These are phyloP conservation scores for Daldinia eschscholtzii DNA, from an alignment of 2,329 filamentous ascomycete genomes.

Conservation along the genomic window DNA sequence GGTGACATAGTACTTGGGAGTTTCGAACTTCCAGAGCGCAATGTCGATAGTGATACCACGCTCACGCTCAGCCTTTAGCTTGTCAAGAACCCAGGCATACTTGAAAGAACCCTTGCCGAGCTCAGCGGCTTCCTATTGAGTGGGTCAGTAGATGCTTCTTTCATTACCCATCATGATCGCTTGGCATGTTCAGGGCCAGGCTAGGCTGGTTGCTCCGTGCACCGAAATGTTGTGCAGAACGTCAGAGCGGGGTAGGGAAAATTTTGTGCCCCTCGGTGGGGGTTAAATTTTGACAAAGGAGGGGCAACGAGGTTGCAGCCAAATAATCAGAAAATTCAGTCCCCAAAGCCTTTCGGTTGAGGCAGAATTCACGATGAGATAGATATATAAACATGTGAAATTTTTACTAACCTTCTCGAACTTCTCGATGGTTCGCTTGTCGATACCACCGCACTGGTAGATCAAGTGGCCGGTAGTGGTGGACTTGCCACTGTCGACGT, in stretches of 20 bases:
- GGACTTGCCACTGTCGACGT: conserved; percentile 65
- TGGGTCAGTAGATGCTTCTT: conserved; percentile 43
- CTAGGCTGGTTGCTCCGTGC: conserved; percentile 37
- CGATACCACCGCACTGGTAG: conserved; percentile 99
- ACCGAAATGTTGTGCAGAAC: conserved; percentile 38
- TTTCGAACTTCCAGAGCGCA: conserved; percentile 99
- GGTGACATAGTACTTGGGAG: conserved; percentile 96
- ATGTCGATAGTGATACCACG: conserved; percentile 99
- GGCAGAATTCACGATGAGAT: conserved; percentile 33
- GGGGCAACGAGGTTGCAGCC: conserved; percentile 28
- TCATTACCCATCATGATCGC: conserved; percentile 7
- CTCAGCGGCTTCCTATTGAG: conserved; percentile 90
- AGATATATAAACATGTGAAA: conserved; percentile 37
- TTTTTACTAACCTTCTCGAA: conserved; percentile 93
- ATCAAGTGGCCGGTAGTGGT: conserved; percentile 86
- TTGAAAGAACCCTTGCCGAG: conserved; percentile 99
- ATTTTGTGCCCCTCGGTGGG: conserved; percentile 50
- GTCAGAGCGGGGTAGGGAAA: conserved; percentile 50
- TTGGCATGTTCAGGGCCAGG: conserved; percentile 30
- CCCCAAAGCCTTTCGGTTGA: not conserved
- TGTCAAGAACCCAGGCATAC: conserved; percentile 99
- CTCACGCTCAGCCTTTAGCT: conserved; percentile 99
- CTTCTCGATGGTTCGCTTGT: conserved; percentile 99
- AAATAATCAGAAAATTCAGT: conserved; percentile 40
- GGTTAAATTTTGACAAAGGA: conserved; percentile 37